Base-by-base conservation (phyloP, 208 protist species). In the Acanthamoeba healyi region DNA sequence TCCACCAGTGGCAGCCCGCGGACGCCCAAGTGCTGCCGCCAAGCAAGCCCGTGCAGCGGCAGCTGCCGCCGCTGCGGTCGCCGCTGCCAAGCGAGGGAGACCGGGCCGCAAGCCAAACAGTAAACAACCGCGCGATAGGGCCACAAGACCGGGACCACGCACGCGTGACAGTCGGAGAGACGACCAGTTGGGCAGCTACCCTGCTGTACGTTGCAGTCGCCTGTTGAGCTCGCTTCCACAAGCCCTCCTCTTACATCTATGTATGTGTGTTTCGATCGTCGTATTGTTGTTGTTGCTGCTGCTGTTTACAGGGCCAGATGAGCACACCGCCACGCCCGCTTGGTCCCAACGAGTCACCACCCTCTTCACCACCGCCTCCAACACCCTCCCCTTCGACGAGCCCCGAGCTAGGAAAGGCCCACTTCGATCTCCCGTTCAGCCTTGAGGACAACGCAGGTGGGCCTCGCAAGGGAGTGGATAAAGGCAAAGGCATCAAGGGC, bases 321-420 rank as follows among this genome's bases (percentile, higher is more conserved):
- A 29, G n/a, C n/a, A 65, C 32, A 29, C 72, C 72, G 38, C 72
- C 72, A 7, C 72, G 72, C 12, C 72, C 38, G 19, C 24, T 82
- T 24, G 72, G 51, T 54, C 10, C 72, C 22, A 36, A 17, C 24
- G 72, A 44, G 42, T 82, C 72, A 51, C 84, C 84, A 32, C 84
- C 84, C 15, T 72, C 61, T 14, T 91, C 84, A 29, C 84, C 84
- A 32, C 84, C 84, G 56, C 84, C 84, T 0, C 84, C 84, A 0
- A 91, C 84, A 22, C 84, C 84, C 38, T 91, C 84, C 14, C 84
- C 84, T n/a, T 91, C 84, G 24, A 91, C 84, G 38, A 72, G 56
- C 32, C 84, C 84, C 26, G 84, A 91, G 42, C 15, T 91, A 38
- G 84, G 38, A 5, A 61, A 36, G 54, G 84, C 51, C 7, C 84